Evolutionary conservation across 2,329 filamentous ascomycete species (phyloP).

Genomic region (Colletotrichum sp.): DNA sequence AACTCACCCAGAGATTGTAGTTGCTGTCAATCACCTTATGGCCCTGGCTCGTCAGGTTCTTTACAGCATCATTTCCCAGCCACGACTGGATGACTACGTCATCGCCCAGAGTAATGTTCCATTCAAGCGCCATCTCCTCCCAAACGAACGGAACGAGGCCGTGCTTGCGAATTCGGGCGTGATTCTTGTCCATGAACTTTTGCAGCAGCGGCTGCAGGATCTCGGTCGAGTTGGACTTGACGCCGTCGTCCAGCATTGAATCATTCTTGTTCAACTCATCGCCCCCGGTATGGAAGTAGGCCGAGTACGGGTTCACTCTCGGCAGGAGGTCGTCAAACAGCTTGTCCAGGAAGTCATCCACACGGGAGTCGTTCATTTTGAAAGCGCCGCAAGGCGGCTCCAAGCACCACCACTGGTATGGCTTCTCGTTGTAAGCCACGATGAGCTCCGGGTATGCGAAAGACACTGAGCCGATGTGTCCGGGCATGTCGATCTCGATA

Average conservation of each 20-base stretch:
- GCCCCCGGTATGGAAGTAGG: slow-evolving; percentile 85
- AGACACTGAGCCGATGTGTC: slow-evolving; percentile 73
- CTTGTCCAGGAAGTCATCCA: slow-evolving; percentile 73
- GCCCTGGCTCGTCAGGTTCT: slow-evolving; percentile 63
- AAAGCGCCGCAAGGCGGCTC: slow-evolving; percentile 72
- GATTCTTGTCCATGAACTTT: slow-evolving; percentile 73
- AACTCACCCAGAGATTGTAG: slow-evolving; percentile 75
- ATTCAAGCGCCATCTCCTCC: slow-evolving; percentile 84
- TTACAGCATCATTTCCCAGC: slow-evolving; percentile 68
- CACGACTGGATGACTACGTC: slow-evolving; percentile 82
- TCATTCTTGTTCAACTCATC: slow-evolving; percentile 84
- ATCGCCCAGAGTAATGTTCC: slow-evolving; percentile 74
- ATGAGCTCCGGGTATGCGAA: slow-evolving; percentile 74
- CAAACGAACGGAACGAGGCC: slow-evolving; percentile 79
- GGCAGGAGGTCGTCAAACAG: slow-evolving; percentile 80
- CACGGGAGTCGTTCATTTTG: slow-evolving; percentile 74
- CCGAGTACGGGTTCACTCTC: slow-evolving; percentile 68
- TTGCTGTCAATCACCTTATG: slow-evolving; percentile 76
- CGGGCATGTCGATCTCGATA: slow-evolving; percentile 81
- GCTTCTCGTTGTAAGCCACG: slow-evolving; percentile 62
- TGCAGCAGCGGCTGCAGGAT: slow-evolving; percentile 79
- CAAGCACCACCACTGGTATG: slow-evolving; percentile 63
- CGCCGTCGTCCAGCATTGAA: slow-evolving; percentile 74
- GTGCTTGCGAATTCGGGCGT: slow-evolving; percentile 64
- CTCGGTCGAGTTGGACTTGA: slow-evolving; percentile 66